Evolutionary conservation across 2,329 filamentous ascomycete species (phyloP), one percentile per base, ranked within the genome.

Genomic region (Sporothrix schenckii): DNA sequence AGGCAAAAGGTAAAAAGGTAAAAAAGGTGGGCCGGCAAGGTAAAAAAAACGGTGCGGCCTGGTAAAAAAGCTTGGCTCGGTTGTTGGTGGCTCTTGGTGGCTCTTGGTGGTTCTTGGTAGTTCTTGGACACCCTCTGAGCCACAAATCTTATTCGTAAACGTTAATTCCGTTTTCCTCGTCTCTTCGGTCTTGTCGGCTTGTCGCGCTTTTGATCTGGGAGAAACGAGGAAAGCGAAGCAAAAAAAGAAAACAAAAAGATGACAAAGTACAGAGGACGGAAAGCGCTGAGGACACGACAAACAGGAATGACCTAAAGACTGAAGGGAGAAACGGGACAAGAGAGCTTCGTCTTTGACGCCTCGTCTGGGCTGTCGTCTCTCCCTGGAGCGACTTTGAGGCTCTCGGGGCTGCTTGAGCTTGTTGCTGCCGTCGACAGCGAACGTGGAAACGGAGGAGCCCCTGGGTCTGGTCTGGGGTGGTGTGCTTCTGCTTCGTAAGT

Each of bases 11-110:
- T 13, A 21, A 39, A 66, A 50, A 30, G 61, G 58, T 63, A 58
- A 53, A 56, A 39, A 50, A 58, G 34, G 34, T 34, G 34, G 34
- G 34, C 34, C 34, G 34, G 34, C 6, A 34, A 34, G 34, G 34
- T 34, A 34, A 34, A 34, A 34, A 34, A 34, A 34, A 34, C 34
- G 34, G 34, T 34, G 34, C 41, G 41, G 41, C 41, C 41, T 44
- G 11, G 11, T 44, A 7, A 60, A 60, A 60, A 63, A 63, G 58
- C 58, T 63, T 63, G 58, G 58, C 58, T 63, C 58, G 58, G 58
- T 61, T 61, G 39, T 61, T 61, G 39, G 58, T 21, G 39, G 34
- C 44, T 44, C 58, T 63, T 63, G 58, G 58, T 47, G 34, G 34
- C 5, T 34, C n/a, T 44, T n/a, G 39, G 58, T 11, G 11, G 27